These are phyloP conservation scores for Fomitopsis pulvina DNA, from an alignment of 768 basidiomycete genomes.

Conservation along the genomic window DNA sequence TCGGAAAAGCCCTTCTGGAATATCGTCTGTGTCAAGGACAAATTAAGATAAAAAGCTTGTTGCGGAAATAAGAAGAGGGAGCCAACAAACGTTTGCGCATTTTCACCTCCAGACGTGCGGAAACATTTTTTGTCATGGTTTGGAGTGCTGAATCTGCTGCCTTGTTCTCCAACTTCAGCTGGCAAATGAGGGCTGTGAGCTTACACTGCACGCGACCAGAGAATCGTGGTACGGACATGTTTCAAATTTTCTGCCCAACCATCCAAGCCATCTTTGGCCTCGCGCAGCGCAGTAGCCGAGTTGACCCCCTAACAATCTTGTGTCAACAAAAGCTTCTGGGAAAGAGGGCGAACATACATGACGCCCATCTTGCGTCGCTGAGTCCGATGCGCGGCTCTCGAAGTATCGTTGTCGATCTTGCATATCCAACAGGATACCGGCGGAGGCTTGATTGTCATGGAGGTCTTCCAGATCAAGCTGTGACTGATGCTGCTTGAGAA, in stretches of 20 bases:
- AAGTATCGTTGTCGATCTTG: slow-evolving; percentile 80
- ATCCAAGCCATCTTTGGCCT: slow-evolving; percentile 39
- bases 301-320: slow-evolving; percentile 34
- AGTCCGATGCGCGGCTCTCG: slow-evolving; percentile 42
- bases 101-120: slow-evolving; percentile 61
- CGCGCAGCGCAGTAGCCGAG: slow-evolving; percentile 39
- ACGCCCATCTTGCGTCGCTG: slow-evolving; percentile 4
- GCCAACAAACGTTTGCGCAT: slow-evolving; percentile 53
- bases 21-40: slow-evolving; percentile 46
- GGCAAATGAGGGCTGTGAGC: background rate
- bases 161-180: slow-evolving; percentile 67
- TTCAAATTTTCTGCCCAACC: slow-evolving; percentile 54
- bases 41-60: background rate
- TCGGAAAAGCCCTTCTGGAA: slow-evolving; percentile 71
- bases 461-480: slow-evolving; percentile 87
- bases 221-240: slow-evolving; percentile 41
- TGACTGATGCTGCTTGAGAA: slow-evolving; percentile 27
- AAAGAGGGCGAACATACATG: background rate
- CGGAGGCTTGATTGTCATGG: slow-evolving; percentile 55
- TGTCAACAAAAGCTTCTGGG: background rate
- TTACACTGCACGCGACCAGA: background rate
- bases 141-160: slow-evolving; percentile 60
- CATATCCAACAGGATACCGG: slow-evolving; percentile 80
- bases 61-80: background rate
- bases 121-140: slow-evolving; percentile 76